Conservation (phyloP, 495 filamentous ascomycete genomes). For the Neurospora intermedia region DNA sequence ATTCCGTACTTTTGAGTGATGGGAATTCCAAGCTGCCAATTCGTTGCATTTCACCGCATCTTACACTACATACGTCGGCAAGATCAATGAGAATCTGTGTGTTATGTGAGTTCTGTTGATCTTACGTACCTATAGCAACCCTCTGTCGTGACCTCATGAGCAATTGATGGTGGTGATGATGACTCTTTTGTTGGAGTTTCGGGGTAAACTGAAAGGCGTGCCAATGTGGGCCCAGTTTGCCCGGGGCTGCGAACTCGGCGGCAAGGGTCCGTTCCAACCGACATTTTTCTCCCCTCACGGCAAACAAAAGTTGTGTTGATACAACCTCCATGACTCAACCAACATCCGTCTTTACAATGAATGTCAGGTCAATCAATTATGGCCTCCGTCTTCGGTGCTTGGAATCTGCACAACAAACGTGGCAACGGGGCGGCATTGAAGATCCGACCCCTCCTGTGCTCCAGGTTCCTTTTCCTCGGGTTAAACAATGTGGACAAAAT, state of each 20-base stretch:
- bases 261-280: not conserved
- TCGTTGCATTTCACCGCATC: not conserved
- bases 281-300: no score
- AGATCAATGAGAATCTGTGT: slow-evolving; percentile 1
- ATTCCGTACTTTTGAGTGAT: slow-evolving; percentile 6
- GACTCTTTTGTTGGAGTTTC: not conserved
- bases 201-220: not conserved
- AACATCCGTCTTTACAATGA: not conserved
- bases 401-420: not conserved
- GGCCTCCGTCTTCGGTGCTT: not conserved
- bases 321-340: not conserved
- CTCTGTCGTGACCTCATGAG: not conserved
- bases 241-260: not conserved
- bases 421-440: not conserved
- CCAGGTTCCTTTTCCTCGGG: not conserved
- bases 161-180: not conserved
- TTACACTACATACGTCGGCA: not conserved
- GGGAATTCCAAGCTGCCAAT: not conserved
- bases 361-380: not conserved
- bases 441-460: not conserved
- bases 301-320: not conserved
- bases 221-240: not conserved
- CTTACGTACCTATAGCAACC: not conserved
- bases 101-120: slow-evolving; percentile 7
- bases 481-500: not conserved